Evolutionary conservation across 2,329 filamentous ascomycete genomes (phyloP), one percentile per base, ranked within the genome.

Genomic region (Neofusicoccum kwambonambiense): DNA sequence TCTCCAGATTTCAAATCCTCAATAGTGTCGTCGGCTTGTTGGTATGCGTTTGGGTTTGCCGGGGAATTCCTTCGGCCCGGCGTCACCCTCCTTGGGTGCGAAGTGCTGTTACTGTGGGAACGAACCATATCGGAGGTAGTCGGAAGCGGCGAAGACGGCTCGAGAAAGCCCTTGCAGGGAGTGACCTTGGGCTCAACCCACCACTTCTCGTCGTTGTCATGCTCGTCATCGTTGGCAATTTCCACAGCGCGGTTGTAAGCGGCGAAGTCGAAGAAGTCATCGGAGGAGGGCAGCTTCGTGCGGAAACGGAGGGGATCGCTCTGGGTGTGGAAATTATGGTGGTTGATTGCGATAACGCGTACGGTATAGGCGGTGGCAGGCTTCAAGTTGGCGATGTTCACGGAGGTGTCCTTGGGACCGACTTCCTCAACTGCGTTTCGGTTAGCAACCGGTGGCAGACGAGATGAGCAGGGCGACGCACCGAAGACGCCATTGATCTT

Each of bases 401-500:
- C 93, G n/a, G 92, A 91, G 0, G 90, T 92, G 75, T 96, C 92
- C 69, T 87, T 86, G 70, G 88, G 87, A 68, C 87, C 89, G 50
- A 93, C 92, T 73, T 97, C 92, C 71, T 93, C 95, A 69, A 97
- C 91, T 92, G 74, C 68, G 35, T 35, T 37, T 34, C 27, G 68
- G 60, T 60, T n/a, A 44, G 39, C 27, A 49, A 17, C 7, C 7
- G 9, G 27, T 1, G 9, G 13, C 22, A 39, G 15, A 13, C n/a
- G 31, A 1, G 6, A 15, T 13, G 17, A 8, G 8, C 3, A 41
- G 7, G 13, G n/a, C 17, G 17, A 17, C 51, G 61, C 41, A 95
- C 92, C 91, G 80, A 92, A 92, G 49, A 94, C 89, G 47, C 94
- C 94, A 77, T 99, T 98, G 69, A 99, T 89, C 75, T 96, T 92